Base-by-base conservation (phyloP, 371 early-diverging fungal species). In the Mortierella polycephala region DNA sequence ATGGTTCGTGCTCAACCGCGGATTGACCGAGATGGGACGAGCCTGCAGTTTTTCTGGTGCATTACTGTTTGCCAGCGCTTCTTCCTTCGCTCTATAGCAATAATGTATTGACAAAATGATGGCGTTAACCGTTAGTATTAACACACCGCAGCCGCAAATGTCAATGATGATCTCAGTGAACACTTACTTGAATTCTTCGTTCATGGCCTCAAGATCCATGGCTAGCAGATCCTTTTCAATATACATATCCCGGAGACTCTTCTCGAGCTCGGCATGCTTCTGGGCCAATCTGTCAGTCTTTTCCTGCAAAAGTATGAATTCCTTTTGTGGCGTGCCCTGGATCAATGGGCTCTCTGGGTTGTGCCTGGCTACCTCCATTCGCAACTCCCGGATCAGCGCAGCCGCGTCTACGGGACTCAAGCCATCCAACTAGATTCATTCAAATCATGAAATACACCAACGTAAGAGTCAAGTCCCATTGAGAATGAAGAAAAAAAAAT, bases 171-270 rank as follows among this genome's bases (percentile, higher is more conserved):
- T 37, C 6, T 42, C 12, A 8, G 9, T 18, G 9, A 21, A 30
- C 2, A 62, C 75, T 40, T 75, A 75, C 75, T 62, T 70, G 20
- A 75, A 47, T 37, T 76, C 77, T 20, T 67, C 71, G 44, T 71
- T 71, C 65, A 76, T 67, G 1, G 67, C 71, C 18, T 76, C 71
- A 40, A 76, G 52, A 49, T 76, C 77, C 77, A 76, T 76, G 21
- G 64, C 67, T 20, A 76, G 57, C 20, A 76, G 58, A 58, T 76
- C 77, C 55, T 76, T 76, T 57, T 76, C 77, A 59, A 76, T 64
- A 40, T 71, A 76, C 65, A 76, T 46, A 40, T 76, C 71, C 16
- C 77, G 67, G 14, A 76, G 12, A 1, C 64, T 42, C 30, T 71
- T 71, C 54, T 76, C 77, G 12, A 76, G 68, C 23, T 76, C 62